Evolutionary conservation across 1,284 basidiomycete species (phyloP), one percentile per base, ranked within the genome.

Genomic region (Omphalotus olearius): DNA sequence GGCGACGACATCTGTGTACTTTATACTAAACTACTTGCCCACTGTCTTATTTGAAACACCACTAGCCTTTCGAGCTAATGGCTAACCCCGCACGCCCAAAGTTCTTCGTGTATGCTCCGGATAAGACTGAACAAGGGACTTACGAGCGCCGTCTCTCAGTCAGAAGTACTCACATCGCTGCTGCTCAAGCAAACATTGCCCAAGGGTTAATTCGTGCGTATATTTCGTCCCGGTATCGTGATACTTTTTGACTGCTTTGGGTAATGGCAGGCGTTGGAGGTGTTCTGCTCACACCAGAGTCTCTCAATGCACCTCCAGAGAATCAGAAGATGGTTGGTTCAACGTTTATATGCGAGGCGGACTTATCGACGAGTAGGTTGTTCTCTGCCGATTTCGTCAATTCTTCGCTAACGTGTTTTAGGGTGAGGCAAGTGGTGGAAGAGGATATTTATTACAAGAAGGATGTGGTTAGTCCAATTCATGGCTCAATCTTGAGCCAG

Each of bases 381-480:
- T 41, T 16, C 37, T n/a, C 36, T 6, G 6, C 7, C 9, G 6
- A 11, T 35, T 18, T 10, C 18, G 18, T 18, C 14, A 74, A 54
- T 71, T 76, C 51, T 62, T 75, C 16, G 79, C 74, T 4, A 80
- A 76, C 0, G 60, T 71, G 37, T 57, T 28, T 36, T 68, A 79
- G 58, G 72, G 79, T 72, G 37, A 72, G 63, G 59, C 68, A 69
- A 50, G 56, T 73, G 39, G 64, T 82, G 17, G 72, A 80, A 57
- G 60, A 60, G 25, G 81, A 83, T 58, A 57, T 80, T 2, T 83
- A 82, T 58, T 81, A 76, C 64, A 78, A 68, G n/a, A 67, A 69
- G 52, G 71, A 70, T 45, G 80, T 83, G 44, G 81, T 82, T 57
- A 67, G 80, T 74, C 9, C 49, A 28, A 46, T 18, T 16, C 53